A percentile compares a stretch with the other conserved stretches of the same genome.
Conservation (phyloP, 148 eudicot genomes). For the Gaultheria prostrata region DNA sequence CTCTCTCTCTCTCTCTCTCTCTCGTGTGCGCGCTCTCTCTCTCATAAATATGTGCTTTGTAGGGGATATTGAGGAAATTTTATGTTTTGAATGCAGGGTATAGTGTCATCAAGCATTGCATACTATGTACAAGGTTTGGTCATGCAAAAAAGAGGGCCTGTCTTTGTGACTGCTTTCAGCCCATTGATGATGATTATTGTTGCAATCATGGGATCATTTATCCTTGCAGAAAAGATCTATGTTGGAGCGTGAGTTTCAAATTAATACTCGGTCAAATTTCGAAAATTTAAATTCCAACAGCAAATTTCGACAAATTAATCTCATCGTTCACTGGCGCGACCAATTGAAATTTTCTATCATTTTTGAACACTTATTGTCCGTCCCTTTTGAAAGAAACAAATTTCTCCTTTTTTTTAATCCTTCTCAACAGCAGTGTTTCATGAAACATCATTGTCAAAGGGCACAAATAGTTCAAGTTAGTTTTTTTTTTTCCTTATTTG, state of each 20-base stretch:
- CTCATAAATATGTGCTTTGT: neutral
- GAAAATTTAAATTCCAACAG: too few relatives aligned
- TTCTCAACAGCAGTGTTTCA: neutral
- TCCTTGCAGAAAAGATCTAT: conserved; percentile 85
- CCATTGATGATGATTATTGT: conserved; percentile 99
- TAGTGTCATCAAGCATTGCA: conserved; percentile 64
- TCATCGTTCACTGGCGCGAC: too few relatives aligned
- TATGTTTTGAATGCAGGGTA: conserved; percentile 31
- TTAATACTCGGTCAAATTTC: too few relatives aligned
- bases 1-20: conserved; percentile 6
- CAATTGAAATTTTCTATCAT: too few relatives aligned
- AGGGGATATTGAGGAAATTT: neutral
- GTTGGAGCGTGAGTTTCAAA: conserved; percentile 57
- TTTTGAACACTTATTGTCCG: neutral
- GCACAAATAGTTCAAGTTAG: neutral
- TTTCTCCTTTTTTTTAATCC: neutral
- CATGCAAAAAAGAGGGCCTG: conserved; percentile 92
- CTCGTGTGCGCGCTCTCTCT: neutral
- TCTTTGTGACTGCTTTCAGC: conserved; percentile 89
- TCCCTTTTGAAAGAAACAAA: neutral
- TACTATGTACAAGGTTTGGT: conserved; percentile 96
- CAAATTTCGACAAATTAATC: too few relatives aligned
- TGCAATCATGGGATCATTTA: conserved; percentile 95
- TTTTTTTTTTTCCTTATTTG: too few relatives aligned
- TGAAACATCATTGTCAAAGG: neutral